Evolutionary conservation across 2,329 filamentous ascomycete species (phyloP), one percentile per base, ranked within the genome.

Genomic region (Parastagonospora nodorum): DNA sequence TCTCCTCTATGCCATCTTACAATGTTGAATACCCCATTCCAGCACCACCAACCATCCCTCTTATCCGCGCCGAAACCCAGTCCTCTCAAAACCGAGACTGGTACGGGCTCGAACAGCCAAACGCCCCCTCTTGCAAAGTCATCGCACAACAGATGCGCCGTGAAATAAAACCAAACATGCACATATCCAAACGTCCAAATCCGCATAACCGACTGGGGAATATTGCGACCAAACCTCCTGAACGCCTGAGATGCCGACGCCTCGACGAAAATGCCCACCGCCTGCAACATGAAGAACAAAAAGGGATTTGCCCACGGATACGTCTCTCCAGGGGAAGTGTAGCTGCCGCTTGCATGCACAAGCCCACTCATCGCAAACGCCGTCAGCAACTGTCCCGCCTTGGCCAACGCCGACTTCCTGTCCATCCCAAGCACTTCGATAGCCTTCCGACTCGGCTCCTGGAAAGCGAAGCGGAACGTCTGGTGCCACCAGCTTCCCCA

Each of bases 401-500:
- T 77, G 0, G 75, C 78, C 53, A 45, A 53, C 69, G 58, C 8
- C 73, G 69, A 48, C 8, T 60, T 68, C 27, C 57, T 62, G 4
- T 75, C 55, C 49, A 75, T 52, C 0, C 64, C 55, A 2, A 74
- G 24, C 0, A 46, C 4, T 11, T 64, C 53, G 19, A 75, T 59
- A 0, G 88, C 61, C 63, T 77, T 83, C 2, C 71, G 72, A 0
- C 81, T 76, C 0, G 88, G 87, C 4, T 85, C 81, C 33, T 83
- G 75, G 66, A 93, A 92, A 2, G 84, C 85, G 48, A 85, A 82
- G 1, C 92, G 88, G 75, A 96, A 95, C 2, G 88, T 87, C 74
- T 97, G 92, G 72, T 97, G 93, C 93, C 93, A 97, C 81, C 86
- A 93, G 16, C 79, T 80, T 38, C 89, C 87, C 93, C 93, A 97